These are phyloP conservation scores for Aphanomyces invadans DNA, from an alignment of 352 stramenopile genomes.

Conservation along the genomic window DNA sequence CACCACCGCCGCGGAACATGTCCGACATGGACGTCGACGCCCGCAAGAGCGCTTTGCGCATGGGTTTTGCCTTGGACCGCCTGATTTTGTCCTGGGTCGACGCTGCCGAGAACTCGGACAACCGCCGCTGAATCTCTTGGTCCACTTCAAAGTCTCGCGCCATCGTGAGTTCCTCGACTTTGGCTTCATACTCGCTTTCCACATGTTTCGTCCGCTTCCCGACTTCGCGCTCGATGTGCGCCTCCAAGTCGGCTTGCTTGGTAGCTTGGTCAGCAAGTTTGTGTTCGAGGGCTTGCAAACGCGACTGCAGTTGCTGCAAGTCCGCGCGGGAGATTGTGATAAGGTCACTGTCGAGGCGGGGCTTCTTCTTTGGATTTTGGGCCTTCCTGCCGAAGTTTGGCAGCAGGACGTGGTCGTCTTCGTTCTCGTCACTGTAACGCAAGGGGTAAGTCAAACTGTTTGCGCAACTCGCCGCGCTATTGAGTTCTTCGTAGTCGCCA, in stretches of 20 bases:
- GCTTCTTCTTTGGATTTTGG: neutral
- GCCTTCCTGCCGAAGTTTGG: neutral
- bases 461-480: neutral
- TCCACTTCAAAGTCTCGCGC: slow-evolving; percentile 73
- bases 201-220: slow-evolving; percentile 51
- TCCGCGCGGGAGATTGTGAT: slow-evolving; percentile 59
- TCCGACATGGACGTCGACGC: slow-evolving; percentile 32
- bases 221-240: slow-evolving; percentile 73
- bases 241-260: slow-evolving; percentile 65
- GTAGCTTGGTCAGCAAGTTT: slow-evolving; percentile 56
- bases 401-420: neutral
- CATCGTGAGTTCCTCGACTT: slow-evolving; percentile 81
- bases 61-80: slow-evolving; percentile 41
- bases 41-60: slow-evolving; percentile 34
- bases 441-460: neutral
- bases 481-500: slow-evolving; percentile 8
- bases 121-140: slow-evolving; percentile 59
- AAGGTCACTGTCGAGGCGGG: slow-evolving; percentile 25
- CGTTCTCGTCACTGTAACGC: slow-evolving; percentile 12
- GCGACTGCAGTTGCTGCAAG: slow-evolving; percentile 79
- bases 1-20: slow-evolving; percentile 65
- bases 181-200: slow-evolving; percentile 69
- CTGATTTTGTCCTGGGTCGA: slow-evolving; percentile 27
- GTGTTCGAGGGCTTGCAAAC: slow-evolving; percentile 68
- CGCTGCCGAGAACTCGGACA: slow-evolving; percentile 31